Percentiles rank a stretch among this genome's conserved stretches.
Conservation (phyloP, 1,284 basidiomycete species). For the Uromyces viciae-fabae region DNA sequence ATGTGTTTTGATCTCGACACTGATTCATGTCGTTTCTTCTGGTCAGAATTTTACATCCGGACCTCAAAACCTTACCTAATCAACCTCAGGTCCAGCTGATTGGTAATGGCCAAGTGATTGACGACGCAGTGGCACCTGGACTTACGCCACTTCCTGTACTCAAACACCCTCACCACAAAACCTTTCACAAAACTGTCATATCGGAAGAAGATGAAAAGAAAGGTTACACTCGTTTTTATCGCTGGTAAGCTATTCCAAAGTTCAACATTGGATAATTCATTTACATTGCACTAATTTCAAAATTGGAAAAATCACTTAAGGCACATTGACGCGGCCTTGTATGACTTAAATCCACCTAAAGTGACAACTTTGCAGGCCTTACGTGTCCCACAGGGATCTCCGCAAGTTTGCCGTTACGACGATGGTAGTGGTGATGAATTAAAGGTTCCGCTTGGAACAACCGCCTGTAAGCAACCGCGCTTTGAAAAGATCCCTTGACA, state of each 20-base stretch:
- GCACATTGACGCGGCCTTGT: conserved; percentile 89
- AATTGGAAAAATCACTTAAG: too few relatives aligned
- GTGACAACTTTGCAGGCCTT: conserved; percentile 85
- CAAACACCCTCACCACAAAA: conserved; percentile 76
- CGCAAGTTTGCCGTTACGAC: conserved; percentile 74
- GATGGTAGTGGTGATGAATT: conserved; percentile 82
- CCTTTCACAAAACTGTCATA: conserved; percentile 81
- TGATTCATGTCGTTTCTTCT: conserved; percentile 32
- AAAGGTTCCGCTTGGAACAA: conserved; percentile 76
- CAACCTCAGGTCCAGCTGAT: conserved; percentile 55
- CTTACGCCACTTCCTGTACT: conserved; percentile 55
- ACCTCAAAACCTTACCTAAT: conserved; percentile 54
- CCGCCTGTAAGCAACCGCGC: conserved; percentile 65
- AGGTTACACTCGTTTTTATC: conserved; percentile 77
- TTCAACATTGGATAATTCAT: not conserved
- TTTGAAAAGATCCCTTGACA: not conserved
- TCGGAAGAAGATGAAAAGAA: conserved; percentile 70
- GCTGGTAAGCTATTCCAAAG: conserved; percentile 61
- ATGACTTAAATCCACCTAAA: conserved; percentile 68
- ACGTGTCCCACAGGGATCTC: conserved; percentile 66
- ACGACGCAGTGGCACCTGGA: conserved; percentile 25
- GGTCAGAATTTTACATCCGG: conserved; percentile 53
- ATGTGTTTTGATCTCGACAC: too few relatives aligned
- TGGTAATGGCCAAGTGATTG: conserved; percentile 51
- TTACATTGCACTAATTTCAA: not conserved